Conservation (phyloP, 768 basidiomycete genomes). For the Grammothele lineata region DNA sequence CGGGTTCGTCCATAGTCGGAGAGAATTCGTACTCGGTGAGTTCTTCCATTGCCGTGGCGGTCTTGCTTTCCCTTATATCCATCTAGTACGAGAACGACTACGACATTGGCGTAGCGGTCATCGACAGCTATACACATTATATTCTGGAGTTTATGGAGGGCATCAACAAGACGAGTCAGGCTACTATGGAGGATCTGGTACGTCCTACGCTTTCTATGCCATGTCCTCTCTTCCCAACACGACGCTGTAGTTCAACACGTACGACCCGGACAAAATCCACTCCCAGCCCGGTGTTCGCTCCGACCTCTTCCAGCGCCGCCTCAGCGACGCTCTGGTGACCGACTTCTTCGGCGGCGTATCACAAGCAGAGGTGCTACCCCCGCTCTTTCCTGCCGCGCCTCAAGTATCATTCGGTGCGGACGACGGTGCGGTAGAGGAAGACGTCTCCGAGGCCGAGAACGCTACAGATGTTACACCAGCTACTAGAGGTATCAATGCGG, state of each 20-base stretch:
- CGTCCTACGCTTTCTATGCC: constrained; percentile 25
- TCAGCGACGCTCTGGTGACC: constrained; percentile 57
- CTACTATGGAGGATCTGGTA: constrained; percentile 80
- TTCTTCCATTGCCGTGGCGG: not conserved
- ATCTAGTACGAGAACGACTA: constrained; percentile 85
- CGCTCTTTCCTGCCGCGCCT: not conserved
- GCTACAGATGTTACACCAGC: not conserved
- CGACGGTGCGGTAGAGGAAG: no score
- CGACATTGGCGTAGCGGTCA: constrained; percentile 93
- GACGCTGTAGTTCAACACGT: constrained; percentile 67
- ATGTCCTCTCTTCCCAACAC: not conserved
- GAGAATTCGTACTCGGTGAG: constrained; percentile 93
- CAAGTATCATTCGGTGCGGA: no score
- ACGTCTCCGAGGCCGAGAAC: not conserved
- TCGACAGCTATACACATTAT: constrained; percentile 92
- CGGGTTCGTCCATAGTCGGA: constrained; percentile 76
- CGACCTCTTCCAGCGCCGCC: constrained; percentile 68
- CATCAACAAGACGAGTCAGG: constrained; percentile 84
- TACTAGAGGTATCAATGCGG: not conserved
- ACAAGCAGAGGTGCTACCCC: constrained; percentile 61
- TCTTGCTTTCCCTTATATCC: not conserved
- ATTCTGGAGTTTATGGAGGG: constrained; percentile 88
- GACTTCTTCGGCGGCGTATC: constrained; percentile 80
- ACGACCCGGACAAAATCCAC: constrained; percentile 67
- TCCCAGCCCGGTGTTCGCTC: constrained; percentile 89